These are phyloP conservation scores for Globisporangium mamillatum DNA, from an alignment of 352 stramenopile species.

Conservation along the genomic window DNA sequence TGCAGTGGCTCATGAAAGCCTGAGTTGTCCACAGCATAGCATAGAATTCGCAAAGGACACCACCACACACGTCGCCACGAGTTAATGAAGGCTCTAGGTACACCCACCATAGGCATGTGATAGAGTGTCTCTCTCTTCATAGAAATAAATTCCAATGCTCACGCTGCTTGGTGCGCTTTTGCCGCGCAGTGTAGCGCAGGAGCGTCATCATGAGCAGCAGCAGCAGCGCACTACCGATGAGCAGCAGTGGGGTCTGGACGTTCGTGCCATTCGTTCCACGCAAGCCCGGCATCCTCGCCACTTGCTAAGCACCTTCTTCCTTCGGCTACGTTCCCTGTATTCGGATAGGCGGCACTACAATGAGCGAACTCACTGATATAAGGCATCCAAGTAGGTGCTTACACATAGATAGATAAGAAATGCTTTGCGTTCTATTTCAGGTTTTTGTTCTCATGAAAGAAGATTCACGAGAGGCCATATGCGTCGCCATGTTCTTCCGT, in stretches of 20 bases:
- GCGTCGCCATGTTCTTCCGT: no score
- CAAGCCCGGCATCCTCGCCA: conserved; percentile 9
- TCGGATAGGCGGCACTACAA: neutral
- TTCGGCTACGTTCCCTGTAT: neutral
- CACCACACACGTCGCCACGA: neutral
- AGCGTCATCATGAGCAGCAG: conserved; percentile 36
- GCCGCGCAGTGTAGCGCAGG: conserved; percentile 33
- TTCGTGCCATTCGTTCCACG: conserved; percentile 18
- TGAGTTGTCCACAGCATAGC: conserved; percentile 11
- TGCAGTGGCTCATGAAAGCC: conserved; percentile 46
- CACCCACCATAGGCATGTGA: neutral
- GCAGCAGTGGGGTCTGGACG: conserved; percentile 30
- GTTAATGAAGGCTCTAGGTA: neutral
- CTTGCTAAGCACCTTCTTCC: neutral
- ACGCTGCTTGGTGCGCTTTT: conserved; percentile 22
- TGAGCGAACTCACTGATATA: no score
- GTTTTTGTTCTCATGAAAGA: no score
- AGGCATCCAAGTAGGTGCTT: no score
- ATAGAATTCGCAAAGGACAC: neutral
- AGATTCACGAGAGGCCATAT: no score
- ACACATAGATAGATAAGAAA: no score
- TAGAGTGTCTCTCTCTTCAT: neutral
- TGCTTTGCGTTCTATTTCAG: no score
- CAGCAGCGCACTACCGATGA: conserved; percentile 39
- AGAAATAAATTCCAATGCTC: neutral